Percentiles rank a stretch among this genome's conserved stretches.
Conservation (phyloP, 2,329 filamentous ascomycete genomes). For the Scytalidium lignicola region DNA sequence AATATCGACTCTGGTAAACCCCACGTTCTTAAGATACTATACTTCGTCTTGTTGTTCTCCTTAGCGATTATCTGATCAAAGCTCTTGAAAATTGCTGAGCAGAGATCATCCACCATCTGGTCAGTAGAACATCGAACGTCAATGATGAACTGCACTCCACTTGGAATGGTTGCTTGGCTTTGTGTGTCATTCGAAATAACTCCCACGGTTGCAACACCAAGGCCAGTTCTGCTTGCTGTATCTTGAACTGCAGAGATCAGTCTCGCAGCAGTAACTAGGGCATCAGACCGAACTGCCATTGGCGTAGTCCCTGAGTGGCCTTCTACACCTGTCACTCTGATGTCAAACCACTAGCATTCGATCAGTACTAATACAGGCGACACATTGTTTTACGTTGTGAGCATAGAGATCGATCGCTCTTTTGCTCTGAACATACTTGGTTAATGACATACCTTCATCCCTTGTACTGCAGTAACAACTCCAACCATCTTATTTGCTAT, state of each 20-base stretch:
- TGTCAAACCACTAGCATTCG: slow-evolving; percentile 54
- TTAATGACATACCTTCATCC: slow-evolving; percentile 25
- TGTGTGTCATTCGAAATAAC: slow-evolving; percentile 18
- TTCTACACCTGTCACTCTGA: slow-evolving; percentile 48
- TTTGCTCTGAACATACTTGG: not conserved
- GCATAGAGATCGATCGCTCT: too few species aligned
- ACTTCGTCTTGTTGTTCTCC: slow-evolving; percentile 14
- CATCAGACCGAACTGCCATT: slow-evolving; percentile 58
- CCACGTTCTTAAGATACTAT: slow-evolving; percentile 16
- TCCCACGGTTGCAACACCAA: slow-evolving; percentile 20
- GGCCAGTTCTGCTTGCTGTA: slow-evolving; percentile 10
- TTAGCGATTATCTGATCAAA: slow-evolving; percentile 15
- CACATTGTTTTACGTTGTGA: too few species aligned
- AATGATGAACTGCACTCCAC: slow-evolving; percentile 21
- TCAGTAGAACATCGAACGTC: slow-evolving; percentile 18
- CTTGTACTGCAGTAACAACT: slow-evolving; percentile 67
- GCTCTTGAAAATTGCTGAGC: slow-evolving; percentile 15
- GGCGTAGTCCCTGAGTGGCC: slow-evolving; percentile 23
- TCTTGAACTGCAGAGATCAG: slow-evolving; percentile 17
- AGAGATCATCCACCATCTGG: slow-evolving; percentile 16
- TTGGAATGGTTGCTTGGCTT: slow-evolving; percentile 17
- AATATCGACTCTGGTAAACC: slow-evolving; percentile 19
- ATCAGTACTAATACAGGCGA: not conserved
- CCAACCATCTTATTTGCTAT: slow-evolving; percentile 57
- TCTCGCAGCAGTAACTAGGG: slow-evolving; percentile 43